Percentiles rank a stretch among this genome's conserved stretches.
Evolutionary conservation across 1,284 basidiomycete genomes (phyloP).

Genomic region (Irpex sp.): DNA sequence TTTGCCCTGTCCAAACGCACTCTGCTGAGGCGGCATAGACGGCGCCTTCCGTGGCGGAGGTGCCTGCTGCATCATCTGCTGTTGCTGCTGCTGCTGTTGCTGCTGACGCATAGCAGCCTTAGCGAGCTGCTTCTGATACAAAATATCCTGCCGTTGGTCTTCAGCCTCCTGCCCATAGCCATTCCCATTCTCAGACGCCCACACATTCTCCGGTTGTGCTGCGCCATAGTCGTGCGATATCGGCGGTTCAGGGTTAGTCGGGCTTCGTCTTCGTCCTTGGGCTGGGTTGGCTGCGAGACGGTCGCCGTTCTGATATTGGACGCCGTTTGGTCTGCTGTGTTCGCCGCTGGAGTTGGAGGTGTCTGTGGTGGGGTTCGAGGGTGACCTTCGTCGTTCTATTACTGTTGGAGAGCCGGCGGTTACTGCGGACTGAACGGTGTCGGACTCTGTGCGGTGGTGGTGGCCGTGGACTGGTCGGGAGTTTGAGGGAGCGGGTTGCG

Average conservation of each 20-base stretch:
- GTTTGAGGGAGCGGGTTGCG: slow-evolving; percentile 14
- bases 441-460: slow-evolving; percentile 59
- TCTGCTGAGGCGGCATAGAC: not conserved
- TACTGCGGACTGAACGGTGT: slow-evolving; percentile 52
- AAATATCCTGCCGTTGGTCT: slow-evolving; percentile 16
- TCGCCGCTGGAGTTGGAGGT: not conserved
- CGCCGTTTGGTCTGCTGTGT: slow-evolving; percentile 14
- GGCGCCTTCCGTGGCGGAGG: not conserved
- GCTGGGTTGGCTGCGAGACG: slow-evolving; percentile 17
- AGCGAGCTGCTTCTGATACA: slow-evolving; percentile 1
- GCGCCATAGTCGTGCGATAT: slow-evolving; percentile 36
- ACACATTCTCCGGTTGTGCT: slow-evolving; percentile 35
- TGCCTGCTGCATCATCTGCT: slow-evolving; percentile 12
- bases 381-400: slow-evolving; percentile 30
- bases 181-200: slow-evolving; percentile 37
- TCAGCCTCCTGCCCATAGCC: slow-evolving; percentile 28
- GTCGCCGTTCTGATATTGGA: not conserved
- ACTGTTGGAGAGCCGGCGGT: slow-evolving; percentile 34
- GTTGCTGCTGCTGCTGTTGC: slow-evolving; percentile 10
- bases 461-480: slow-evolving; percentile 34
- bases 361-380: slow-evolving; percentile 4
- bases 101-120: not conserved
- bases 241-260: slow-evolving; percentile 55
- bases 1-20: slow-evolving; percentile 11
- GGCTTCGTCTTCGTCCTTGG: slow-evolving; percentile 47